Percentiles rank a stretch among this genome's conserved stretches.
Conservation (phyloP, 2,329 filamentous ascomycete genomes). For the Hypoxylon sp. region DNA sequence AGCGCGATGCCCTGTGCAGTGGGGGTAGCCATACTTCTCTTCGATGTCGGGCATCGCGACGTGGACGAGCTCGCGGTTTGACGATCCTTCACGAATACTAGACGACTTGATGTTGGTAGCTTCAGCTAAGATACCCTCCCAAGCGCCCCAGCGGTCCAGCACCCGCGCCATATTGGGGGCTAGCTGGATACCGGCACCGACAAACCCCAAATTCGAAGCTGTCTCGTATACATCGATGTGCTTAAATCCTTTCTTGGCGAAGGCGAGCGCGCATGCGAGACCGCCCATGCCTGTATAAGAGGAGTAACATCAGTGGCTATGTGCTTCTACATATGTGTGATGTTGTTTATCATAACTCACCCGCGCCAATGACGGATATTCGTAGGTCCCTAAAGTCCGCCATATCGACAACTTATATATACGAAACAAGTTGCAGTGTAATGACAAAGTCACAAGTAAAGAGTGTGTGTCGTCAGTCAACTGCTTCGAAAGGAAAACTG, state of each 20-base stretch:
- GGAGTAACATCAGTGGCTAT: conserved; percentile 14
- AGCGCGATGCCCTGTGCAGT: conserved; percentile 81
- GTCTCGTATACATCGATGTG: conserved; percentile 78
- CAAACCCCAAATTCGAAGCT: conserved; percentile 78
- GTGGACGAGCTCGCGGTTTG: conserved; percentile 73
- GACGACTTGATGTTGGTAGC: conserved; percentile 76
- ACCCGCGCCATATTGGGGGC: conserved; percentile 84
- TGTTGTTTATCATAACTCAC: conserved; percentile 45
- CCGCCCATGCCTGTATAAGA: conserved; percentile 79
- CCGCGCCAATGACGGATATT: conserved; percentile 59
- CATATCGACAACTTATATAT: conserved; percentile 37
- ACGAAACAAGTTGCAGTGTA: conserved; percentile 1
- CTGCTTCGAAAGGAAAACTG: too few relatives aligned
- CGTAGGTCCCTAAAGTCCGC: conserved; percentile 48
- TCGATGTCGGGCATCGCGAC: conserved; percentile 74
- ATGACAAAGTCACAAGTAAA: conserved; percentile 25
- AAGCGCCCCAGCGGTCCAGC: conserved; percentile 75
- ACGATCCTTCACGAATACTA: conserved; percentile 77
- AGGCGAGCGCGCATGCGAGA: conserved; percentile 73
- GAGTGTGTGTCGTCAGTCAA: conserved; percentile 10
- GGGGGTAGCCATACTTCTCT: conserved; percentile 74
- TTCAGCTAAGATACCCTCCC: conserved; percentile 70
- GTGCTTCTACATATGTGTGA: neutral
- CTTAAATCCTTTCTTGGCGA: conserved; percentile 79
- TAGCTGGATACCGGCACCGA: conserved; percentile 85